Conservation (phyloP, 2,329 filamentous ascomycete species). For the Lasiodiplodia citricola region DNA sequence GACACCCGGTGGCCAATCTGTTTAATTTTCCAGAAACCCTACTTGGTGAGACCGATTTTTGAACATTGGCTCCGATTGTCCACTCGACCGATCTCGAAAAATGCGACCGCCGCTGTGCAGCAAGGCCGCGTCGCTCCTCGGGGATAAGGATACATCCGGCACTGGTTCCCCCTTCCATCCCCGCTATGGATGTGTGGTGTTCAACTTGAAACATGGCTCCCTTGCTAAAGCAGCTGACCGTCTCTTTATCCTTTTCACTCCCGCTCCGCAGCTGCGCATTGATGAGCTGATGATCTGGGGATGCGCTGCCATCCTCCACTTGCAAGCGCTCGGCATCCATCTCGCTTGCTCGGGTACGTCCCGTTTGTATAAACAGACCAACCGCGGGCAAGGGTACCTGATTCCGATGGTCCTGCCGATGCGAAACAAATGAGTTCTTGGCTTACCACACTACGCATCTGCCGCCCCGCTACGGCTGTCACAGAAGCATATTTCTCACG, state of each 20-base stretch:
- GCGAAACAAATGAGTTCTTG: slow-evolving; percentile 5
- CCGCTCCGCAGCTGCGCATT: background rate
- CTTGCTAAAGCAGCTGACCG: background rate
- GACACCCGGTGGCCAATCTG: too few relatives aligned
- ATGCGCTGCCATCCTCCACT: background rate
- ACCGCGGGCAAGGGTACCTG: background rate
- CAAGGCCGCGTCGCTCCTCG: background rate
- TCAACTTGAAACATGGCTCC: slow-evolving; percentile 12
- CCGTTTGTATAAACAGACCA: background rate
- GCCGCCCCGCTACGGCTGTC: background rate
- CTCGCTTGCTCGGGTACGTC: background rate
- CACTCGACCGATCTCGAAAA: background rate
- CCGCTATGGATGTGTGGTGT: background rate
- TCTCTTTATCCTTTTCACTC: background rate
- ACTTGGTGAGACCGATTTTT: too few relatives aligned
- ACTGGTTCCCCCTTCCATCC: background rate
- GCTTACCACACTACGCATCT: background rate
- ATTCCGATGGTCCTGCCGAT: background rate
- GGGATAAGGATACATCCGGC: background rate
- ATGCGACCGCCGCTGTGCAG: background rate
- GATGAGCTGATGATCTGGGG: background rate
- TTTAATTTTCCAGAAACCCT: too few relatives aligned
- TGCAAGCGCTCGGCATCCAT: background rate
- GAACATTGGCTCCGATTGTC: background rate
- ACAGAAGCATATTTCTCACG: background rate